A percentile compares a stretch with the other conserved stretches of the same genome.
Evolutionary conservation across 2,329 filamentous ascomycete genomes (phyloP).

Genomic region (Pseudocercospora fijiensis): DNA sequence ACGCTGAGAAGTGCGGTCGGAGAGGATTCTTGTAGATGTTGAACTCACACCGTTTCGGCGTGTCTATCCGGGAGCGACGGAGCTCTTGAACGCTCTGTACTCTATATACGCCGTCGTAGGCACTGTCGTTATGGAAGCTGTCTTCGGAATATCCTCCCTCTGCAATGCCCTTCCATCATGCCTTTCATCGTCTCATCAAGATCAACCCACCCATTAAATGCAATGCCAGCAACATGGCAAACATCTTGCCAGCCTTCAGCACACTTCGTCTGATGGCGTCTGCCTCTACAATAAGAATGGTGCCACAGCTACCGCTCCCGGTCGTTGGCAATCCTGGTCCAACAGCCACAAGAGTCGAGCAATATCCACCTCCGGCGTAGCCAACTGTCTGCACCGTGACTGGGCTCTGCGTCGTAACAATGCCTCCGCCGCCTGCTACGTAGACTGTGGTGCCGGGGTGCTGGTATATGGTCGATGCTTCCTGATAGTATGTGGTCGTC

Average conservation of each 20-base stretch:
- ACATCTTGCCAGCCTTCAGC: constrained; percentile 22
- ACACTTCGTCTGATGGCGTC: constrained; percentile 19
- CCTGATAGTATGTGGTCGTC: constrained; percentile 25
- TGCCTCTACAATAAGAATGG: constrained; percentile 37
- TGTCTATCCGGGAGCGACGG: neutral
- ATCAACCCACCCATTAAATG: constrained; percentile 27
- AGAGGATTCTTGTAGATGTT: neutral
- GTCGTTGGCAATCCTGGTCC: constrained; percentile 39
- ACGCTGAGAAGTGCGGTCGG: neutral
- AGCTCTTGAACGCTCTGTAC: neutral
- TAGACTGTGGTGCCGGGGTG: constrained; percentile 25
- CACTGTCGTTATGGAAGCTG: constrained; percentile 17
- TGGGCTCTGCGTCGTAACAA: constrained; percentile 17
- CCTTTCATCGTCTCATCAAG: constrained; percentile 20
- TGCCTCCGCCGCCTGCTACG: constrained; percentile 25
- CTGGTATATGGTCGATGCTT: constrained; percentile 25
- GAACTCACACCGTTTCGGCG: neutral
- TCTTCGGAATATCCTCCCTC: neutral
- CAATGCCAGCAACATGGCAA: constrained; percentile 24
- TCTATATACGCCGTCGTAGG: constrained; percentile 10
- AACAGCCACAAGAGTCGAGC: constrained; percentile 36
- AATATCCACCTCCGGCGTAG: constrained; percentile 33
- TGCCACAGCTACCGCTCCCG: constrained; percentile 37
- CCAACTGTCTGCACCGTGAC: constrained; percentile 20
- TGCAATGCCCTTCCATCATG: constrained; percentile 2